Conservation (phyloP, 495 filamentous ascomycete species). For the Xylaria grammica region DNA sequence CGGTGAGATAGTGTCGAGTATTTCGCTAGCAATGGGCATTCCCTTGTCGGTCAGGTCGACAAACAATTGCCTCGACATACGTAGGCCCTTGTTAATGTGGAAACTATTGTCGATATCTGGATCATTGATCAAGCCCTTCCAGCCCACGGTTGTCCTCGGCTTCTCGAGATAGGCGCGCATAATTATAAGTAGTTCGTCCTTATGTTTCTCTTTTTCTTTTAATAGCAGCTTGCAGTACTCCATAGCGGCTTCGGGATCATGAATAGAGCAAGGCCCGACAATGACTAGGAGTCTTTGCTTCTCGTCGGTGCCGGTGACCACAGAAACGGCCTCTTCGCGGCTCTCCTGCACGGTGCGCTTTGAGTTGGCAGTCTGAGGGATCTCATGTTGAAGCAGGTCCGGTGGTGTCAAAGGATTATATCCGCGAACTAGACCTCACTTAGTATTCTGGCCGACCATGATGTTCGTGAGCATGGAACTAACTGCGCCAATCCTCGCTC, state of each 20-base stretch:
- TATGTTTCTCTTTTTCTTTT: slow-evolving; percentile 85
- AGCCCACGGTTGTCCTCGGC: slow-evolving; percentile 96
- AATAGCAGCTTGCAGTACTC: slow-evolving; percentile 90
- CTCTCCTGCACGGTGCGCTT: slow-evolving; percentile 78
- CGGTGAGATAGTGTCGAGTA: slow-evolving; percentile 98
- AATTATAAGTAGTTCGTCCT: slow-evolving; percentile 87
- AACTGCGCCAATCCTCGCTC: slow-evolving; percentile 93
- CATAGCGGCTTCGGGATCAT: slow-evolving; percentile 89
- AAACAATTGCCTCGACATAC: slow-evolving; percentile 86
- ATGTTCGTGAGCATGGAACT: slow-evolving; percentile 20
- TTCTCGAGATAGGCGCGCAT: slow-evolving; percentile 99
- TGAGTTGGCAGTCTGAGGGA: slow-evolving; percentile 76
- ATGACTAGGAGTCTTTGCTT: slow-evolving; percentile 85
- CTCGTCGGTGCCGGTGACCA: slow-evolving; percentile 80
- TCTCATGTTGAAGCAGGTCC: slow-evolving; percentile 94
- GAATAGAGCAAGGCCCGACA: slow-evolving; percentile 95
- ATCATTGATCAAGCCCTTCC: slow-evolving; percentile 99
- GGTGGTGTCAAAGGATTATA: slow-evolving; percentile 95
- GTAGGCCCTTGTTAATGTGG: slow-evolving; percentile 97
- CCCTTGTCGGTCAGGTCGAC: slow-evolving; percentile 92
- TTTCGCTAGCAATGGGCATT: slow-evolving; percentile 98
- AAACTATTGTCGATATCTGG: slow-evolving; percentile 98
- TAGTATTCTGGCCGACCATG: slow-evolving; percentile 1
- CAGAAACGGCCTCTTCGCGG: slow-evolving; percentile 78
- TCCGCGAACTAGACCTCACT: slow-evolving; percentile 67